Evolutionary conservation across 208 protist genomes (phyloP), one percentile per base, ranked within the genome.

Genomic region (Acanthamoeba sp.): DNA sequence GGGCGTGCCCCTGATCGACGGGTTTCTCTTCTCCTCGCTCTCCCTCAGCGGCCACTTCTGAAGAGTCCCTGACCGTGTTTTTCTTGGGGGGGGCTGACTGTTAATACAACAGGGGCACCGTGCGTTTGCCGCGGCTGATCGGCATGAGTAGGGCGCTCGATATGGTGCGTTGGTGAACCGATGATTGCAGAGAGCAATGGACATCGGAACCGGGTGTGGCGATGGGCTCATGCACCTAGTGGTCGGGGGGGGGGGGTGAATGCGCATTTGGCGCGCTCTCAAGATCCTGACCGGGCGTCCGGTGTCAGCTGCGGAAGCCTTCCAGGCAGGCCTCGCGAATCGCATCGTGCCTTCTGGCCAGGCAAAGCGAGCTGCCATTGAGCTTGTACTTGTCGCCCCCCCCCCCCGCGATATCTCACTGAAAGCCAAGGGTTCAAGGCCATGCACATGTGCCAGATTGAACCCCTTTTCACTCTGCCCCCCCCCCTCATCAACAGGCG

Each of bases 1-100:
- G 78, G 95, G 95, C 14, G 95, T 96, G 27, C 95, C 95, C 0
- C 91, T 96, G 9, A 96, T 96, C 85, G 95, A 96, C 92, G 95
- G 95, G 62, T 69, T 18, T 52, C 48, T 18, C 48, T 36, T 27
- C 55, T 62, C 10, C 62, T 10, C n/a, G 22, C 10, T 69, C 3
- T 10, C 29, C 20, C 29, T 69, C 9, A 34, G n/a, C n/a, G n/a
- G n/a, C 24, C n/a, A 69, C 24, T 36, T 69, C 62, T n/a, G n/a
- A n/a, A n/a, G n/a, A n/a, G n/a, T n/a, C n/a, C n/a, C n/a, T n/a
- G n/a, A n/a, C n/a, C n/a, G n/a, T n/a, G n/a, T n/a, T n/a, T n/a
- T n/a, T 27, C 55, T 27, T 12, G 55, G 22, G 16, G 16, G 12
- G 22, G 22, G 16, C 55, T 22, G 22, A 62, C n/a, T n/a, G n/a